Percentiles rank a stretch among this genome's conserved stretches.
phyloP scores from a whole-genome alignment of 1,284 basidiomycete species.

The Marasmius tenuissimus region DNA sequence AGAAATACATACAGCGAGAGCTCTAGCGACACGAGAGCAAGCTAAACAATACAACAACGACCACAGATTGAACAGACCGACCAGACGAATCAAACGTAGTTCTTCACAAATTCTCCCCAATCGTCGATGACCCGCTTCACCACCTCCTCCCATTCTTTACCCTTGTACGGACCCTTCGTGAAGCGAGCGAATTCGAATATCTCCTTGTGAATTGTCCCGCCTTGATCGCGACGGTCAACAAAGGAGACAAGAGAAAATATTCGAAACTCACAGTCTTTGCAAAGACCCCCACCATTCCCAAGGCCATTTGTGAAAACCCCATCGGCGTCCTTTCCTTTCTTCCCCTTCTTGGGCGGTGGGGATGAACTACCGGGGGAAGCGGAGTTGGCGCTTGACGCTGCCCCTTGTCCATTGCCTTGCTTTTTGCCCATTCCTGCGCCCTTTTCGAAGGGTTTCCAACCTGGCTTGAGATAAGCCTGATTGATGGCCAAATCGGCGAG shows the following conservation, averaged over 20 bases:
- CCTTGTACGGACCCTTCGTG: slow-evolving; percentile 47
- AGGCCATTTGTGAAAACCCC: slow-evolving; percentile 13
- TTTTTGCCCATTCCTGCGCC: slow-evolving; percentile 12
- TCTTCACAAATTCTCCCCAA: slow-evolving; percentile 66
- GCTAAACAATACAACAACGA: background rate
- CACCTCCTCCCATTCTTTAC: slow-evolving; percentile 70
- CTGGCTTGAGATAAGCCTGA: slow-evolving; percentile 55
- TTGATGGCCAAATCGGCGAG: slow-evolving; percentile 64
- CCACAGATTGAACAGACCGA: background rate
- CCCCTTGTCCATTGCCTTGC: background rate
- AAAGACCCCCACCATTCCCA: slow-evolving; percentile 16
- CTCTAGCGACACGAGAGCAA: background rate
- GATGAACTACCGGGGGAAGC: background rate
- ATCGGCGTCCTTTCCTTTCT: background rate
- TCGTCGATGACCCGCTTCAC: slow-evolving; percentile 74
- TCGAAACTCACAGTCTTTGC: slow-evolving; percentile 19
- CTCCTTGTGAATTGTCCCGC: slow-evolving; percentile 65
- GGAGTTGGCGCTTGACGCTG: background rate
- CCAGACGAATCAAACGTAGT: slow-evolving; percentile 7
- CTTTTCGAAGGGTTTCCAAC: slow-evolving; percentile 32
- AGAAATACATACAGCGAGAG: background rate
- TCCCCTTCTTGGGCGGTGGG: slow-evolving; percentile 11
- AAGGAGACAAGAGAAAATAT: background rate
- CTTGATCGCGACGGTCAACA: slow-evolving; percentile 27
- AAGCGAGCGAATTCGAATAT: slow-evolving; percentile 70